A percentile compares a stretch with the other conserved stretches of the same genome.
phyloP scores from a whole-genome alignment of 1,284 basidiomycete species.

The Chalciporus piperatoides region DNA sequence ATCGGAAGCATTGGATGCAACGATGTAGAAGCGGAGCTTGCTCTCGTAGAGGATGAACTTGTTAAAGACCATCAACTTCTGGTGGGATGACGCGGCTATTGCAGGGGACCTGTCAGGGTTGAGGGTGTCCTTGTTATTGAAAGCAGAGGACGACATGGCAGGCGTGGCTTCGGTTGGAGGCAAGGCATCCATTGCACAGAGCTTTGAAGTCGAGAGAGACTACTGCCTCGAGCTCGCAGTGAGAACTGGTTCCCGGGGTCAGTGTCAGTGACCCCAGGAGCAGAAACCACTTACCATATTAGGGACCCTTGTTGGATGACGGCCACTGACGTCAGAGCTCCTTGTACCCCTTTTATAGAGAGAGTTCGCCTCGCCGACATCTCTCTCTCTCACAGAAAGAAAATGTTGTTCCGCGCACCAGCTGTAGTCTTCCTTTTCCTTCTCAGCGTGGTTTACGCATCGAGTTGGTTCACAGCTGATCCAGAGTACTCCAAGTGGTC shows the following conservation, averaged over 20 bases:
- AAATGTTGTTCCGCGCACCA: background rate
- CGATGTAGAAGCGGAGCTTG: slow-evolving; percentile 81
- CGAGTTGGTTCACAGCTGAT: slow-evolving; percentile 30
- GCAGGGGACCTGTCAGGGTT: background rate
- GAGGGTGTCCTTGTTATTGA: background rate
- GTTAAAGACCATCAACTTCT: slow-evolving; percentile 52
- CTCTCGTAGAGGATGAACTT: slow-evolving; percentile 94
- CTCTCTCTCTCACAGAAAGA: background rate
- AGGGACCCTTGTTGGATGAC: background rate
- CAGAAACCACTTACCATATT: slow-evolving; percentile 4
- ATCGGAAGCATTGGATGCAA: slow-evolving; percentile 82
- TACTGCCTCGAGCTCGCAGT: too few species aligned
- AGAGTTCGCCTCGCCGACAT: background rate
- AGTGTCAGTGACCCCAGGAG: too few species aligned
- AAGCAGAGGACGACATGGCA: background rate
- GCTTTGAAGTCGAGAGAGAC: too few species aligned
- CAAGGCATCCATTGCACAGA: background rate
- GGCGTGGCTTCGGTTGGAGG: background rate
- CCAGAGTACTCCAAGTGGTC: slow-evolving; percentile 64
- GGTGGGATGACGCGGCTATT: slow-evolving; percentile 5
- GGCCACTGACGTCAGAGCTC: background rate
- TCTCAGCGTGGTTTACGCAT: slow-evolving; percentile 9
- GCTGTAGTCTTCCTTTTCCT: slow-evolving; percentile 18
- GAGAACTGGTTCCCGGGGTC: too few species aligned
- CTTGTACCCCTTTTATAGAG: slow-evolving; percentile 15